These are phyloP conservation scores for Prunus padus DNA, from an alignment of 306 rosid genomes.

Conservation along the genomic window DNA sequence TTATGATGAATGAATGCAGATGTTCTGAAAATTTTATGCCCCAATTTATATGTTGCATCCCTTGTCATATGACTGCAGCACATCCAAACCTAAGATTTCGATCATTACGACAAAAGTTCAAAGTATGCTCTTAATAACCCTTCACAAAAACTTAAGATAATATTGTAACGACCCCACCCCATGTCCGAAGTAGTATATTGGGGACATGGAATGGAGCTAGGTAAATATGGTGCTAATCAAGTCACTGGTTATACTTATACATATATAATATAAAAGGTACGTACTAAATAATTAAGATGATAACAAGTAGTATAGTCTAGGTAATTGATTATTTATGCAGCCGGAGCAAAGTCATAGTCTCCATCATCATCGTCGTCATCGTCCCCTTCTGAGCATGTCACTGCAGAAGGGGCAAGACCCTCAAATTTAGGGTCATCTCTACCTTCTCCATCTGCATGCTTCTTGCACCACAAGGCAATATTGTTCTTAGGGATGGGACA, in stretches of 20 bases:
- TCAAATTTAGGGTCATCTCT: background rate
- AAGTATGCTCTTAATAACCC: no score
- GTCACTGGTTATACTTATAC: no score
- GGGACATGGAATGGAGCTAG: no score
- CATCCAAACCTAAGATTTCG: no score
- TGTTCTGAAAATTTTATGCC: background rate
- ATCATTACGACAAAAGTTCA: no score
- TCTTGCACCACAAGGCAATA: constrained; percentile 17
- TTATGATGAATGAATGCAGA: background rate
- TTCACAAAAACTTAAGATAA: no score
- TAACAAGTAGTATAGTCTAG: background rate
- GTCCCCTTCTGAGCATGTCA: constrained; percentile 10
- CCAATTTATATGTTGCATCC: background rate
- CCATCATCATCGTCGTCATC: constrained; percentile 39
- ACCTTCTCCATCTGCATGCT: constrained; percentile 3
- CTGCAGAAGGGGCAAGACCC: background rate
- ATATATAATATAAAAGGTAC: no score
- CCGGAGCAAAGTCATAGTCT: constrained; percentile 46
- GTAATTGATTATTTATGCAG: constrained; percentile 30
- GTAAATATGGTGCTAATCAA: no score
- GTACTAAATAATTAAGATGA: no score
- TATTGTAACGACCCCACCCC: no score
- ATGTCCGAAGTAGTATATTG: no score
- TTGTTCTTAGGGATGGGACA: background rate
- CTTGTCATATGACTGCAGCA: background rate